Evolutionary conservation across 495 filamentous ascomycete species (phyloP), one percentile per base, ranked within the genome.

Genomic region (Lepraria neglecta): DNA sequence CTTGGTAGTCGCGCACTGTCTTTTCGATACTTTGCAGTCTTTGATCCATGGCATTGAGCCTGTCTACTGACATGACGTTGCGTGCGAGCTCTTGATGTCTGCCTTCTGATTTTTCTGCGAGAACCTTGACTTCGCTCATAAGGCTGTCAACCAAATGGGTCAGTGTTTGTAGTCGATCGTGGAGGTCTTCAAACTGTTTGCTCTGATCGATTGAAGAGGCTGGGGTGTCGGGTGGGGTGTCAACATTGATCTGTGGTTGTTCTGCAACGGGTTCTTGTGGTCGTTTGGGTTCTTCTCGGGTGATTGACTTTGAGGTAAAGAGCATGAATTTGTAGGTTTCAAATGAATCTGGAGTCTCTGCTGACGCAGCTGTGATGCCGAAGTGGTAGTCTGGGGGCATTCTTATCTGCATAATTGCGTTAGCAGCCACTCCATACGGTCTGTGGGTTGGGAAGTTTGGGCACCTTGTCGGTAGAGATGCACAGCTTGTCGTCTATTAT

Each of bases 311-410:
- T 42, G 46, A 65, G 56, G 70, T 66, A 35, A 63, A 67, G 19
- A 92, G 78, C 43, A 88, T 75, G 67, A 97, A 83, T 67, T 92
- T 95, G 78, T 91, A 92, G 63, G 94, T 72, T 73, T 98, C 94
- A 70, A 96, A 96, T 31, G 90, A 95, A 72, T 98, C 94, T 0
- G 94, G 90, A 65, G 82, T 91, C 62, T 97, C 91, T 31, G 90
- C 89, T 9, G 90, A 91, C 4, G 87, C 88, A 38, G 92, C 94
- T 3, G 88, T 87, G 64, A 98, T 75, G 69, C 94, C 94, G 62
- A 95, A 90, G 71, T 82, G 83, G 74, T 97, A 95, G 67, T 87
- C 88, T 7, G 79, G 69, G 10, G 94, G 92, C 35, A 98, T 80
- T 46, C 75, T 73, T 64, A 96, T 79, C 81, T 86, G 42, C 42